Evolutionary conservation across 495 filamentous ascomycete species (phyloP).

Genomic region (Trichoderma erinaceum): DNA sequence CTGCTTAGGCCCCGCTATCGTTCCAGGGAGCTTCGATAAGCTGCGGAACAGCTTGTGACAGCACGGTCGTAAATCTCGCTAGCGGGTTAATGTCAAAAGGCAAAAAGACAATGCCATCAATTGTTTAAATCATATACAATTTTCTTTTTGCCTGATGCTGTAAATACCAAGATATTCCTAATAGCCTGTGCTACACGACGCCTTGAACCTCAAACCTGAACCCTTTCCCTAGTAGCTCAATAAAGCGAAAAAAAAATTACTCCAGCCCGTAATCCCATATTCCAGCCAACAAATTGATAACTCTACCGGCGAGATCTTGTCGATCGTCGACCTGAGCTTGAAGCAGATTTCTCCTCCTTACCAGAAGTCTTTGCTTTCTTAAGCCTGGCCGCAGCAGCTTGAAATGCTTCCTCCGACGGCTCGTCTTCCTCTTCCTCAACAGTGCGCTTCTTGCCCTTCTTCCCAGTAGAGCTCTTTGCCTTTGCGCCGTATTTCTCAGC

Average conservation of each 20-base stretch:
- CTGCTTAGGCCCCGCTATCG: neutral
- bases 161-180: neutral
- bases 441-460: constrained; percentile 45
- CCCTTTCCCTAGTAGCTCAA: neutral
- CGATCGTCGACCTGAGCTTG: constrained; percentile 4
- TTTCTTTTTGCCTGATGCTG: neutral
- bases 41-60: neutral
- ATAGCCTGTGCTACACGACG: neutral
- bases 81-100: neutral
- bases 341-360: neutral
- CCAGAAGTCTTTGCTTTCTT: constrained; percentile 36
- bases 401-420: constrained; percentile 65
- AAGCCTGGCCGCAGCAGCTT: constrained; percentile 38
- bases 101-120: too few relatives aligned
- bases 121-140: too few relatives aligned
- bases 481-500: constrained; percentile 65
- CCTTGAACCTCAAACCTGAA: neutral
- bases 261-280: neutral
- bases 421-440: constrained; percentile 51
- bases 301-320: neutral
- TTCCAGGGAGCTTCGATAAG: neutral
- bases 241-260: neutral
- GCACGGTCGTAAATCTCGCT: neutral
- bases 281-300: neutral
- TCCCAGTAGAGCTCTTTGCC: constrained; percentile 29